These are phyloP conservation scores for Boletus calvinii DNA, from an alignment of 1,284 basidiomycete genomes.

Conservation along the genomic window DNA sequence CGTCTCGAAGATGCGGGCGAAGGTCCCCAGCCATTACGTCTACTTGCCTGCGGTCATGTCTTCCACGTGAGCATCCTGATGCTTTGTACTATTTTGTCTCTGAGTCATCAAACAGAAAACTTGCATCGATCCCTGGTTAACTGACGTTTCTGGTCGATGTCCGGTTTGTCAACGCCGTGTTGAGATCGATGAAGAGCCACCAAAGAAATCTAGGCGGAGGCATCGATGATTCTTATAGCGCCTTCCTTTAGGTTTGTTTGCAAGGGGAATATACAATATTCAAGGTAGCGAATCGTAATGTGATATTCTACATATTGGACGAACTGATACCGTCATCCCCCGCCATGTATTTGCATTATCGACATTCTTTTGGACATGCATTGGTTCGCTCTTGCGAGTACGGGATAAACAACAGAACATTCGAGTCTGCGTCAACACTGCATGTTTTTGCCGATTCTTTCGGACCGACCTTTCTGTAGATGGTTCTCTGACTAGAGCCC, in stretches of 20 bases:
- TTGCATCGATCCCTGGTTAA: slow-evolving; percentile 77
- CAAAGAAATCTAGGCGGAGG: slow-evolving; percentile 34
- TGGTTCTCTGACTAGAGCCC: not conserved
- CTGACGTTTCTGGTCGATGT: slow-evolving; percentile 75
- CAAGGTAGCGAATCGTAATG: slow-evolving; percentile 32
- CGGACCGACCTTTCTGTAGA: not conserved
- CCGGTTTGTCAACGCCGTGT: slow-evolving; percentile 72
- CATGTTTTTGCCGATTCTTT: not conserved
- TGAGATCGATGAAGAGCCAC: slow-evolving; percentile 38
- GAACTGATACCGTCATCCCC: slow-evolving; percentile 24
- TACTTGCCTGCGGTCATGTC: slow-evolving; percentile 74
- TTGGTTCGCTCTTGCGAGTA: slow-evolving; percentile 1
- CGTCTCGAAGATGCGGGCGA: slow-evolving; percentile 68
- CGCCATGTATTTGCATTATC: slow-evolving; percentile 31
- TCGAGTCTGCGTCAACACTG: not conserved
- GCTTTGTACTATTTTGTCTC: slow-evolving; percentile 1
- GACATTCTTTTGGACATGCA: slow-evolving; percentile 26
- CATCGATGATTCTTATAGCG: slow-evolving; percentile 20
- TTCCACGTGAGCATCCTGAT: slow-evolving; percentile 63
- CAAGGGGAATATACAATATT: slow-evolving; percentile 27
- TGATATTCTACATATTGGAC: slow-evolving; percentile 35
- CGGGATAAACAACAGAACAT: not conserved
- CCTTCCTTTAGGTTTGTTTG: slow-evolving; percentile 7
- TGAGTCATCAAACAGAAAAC: slow-evolving; percentile 53
- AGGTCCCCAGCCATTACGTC: slow-evolving; percentile 68